A percentile compares a stretch with the other conserved stretches of the same genome.
phyloP scores from a whole-genome alignment of 2,329 filamentous ascomycete genomes.

The Diaporthe sp. region DNA sequence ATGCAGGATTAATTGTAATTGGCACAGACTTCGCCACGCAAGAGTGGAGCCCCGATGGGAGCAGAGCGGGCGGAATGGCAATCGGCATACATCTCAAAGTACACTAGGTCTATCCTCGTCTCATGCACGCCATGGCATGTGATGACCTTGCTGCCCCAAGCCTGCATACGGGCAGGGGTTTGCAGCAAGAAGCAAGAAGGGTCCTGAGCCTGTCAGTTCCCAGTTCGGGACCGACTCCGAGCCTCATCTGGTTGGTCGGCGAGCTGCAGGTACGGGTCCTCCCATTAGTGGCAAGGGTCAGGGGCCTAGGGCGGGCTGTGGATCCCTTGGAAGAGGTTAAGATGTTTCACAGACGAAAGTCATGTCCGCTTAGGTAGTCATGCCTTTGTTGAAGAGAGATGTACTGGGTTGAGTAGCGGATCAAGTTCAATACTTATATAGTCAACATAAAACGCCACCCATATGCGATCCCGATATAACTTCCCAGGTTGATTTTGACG shows the following conservation, averaged over 20 bases:
- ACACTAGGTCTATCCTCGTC: too few species aligned
- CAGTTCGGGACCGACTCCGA: background rate
- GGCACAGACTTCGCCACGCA: background rate
- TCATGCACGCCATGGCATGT: background rate
- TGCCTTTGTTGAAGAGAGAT: background rate
- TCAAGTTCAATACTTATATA: too few species aligned
- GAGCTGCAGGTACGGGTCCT: background rate
- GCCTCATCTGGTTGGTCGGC: background rate
- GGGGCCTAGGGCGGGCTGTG: background rate
- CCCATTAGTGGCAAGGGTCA: background rate
- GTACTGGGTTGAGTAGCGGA: background rate
- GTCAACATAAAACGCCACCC: too few species aligned
- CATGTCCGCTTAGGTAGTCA: background rate
- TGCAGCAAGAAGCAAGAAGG: background rate
- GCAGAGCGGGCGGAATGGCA: background rate
- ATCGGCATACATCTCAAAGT: background rate
- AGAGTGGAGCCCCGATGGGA: background rate
- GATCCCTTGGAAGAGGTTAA: background rate
- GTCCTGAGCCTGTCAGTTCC: background rate
- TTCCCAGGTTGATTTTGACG: too few species aligned
- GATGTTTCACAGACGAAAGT: background rate
- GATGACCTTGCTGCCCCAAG: background rate
- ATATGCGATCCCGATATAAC: too few species aligned
- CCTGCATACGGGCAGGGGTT: background rate
- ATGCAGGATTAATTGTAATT: background rate